These are phyloP conservation scores for Oryza glaberrima DNA, from an alignment of 176 grass and related monocot genomes.

Conservation along the genomic window DNA sequence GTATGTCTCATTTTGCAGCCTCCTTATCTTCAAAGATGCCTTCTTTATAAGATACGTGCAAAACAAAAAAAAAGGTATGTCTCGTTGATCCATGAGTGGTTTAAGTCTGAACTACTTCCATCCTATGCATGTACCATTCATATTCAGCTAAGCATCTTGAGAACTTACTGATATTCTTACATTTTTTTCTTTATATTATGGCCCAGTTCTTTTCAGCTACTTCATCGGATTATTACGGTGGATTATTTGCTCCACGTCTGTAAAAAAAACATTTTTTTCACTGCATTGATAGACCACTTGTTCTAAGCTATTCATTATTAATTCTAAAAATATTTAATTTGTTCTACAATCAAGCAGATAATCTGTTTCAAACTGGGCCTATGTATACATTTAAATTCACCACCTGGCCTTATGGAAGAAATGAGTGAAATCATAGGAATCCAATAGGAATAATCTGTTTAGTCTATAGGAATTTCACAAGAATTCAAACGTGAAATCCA, in stretches of 20 bases:
- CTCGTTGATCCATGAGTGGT: conserved; percentile 25
- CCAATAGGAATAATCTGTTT: background rate
- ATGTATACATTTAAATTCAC: background rate
- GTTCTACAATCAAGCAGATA: too few relatives aligned
- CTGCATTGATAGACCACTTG: too few relatives aligned
- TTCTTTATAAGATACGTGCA: conserved; percentile 75
- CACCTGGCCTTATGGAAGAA: background rate
- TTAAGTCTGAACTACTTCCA: background rate
- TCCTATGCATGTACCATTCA: background rate
- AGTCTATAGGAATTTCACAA: background rate
- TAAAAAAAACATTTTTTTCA: too few relatives aligned
- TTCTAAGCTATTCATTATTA: too few relatives aligned
- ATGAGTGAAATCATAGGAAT: background rate
- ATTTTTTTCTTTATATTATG: background rate
- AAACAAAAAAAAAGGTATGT: conserved; percentile 76
- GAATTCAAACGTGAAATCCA: background rate
- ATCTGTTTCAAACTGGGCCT: too few relatives aligned
- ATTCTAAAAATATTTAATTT: too few relatives aligned
- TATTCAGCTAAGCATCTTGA: conserved; percentile 29
- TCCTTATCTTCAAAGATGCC: conserved; percentile 77
- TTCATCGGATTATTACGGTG: too few relatives aligned
- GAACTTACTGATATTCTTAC: background rate
- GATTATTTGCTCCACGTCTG: too few relatives aligned
- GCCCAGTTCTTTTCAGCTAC: too few relatives aligned
- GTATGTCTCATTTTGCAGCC: conserved; percentile 60